These are phyloP conservation scores for Fomitopsis schrenkii DNA, from an alignment of 1,284 basidiomycete species.

Conservation along the genomic window DNA sequence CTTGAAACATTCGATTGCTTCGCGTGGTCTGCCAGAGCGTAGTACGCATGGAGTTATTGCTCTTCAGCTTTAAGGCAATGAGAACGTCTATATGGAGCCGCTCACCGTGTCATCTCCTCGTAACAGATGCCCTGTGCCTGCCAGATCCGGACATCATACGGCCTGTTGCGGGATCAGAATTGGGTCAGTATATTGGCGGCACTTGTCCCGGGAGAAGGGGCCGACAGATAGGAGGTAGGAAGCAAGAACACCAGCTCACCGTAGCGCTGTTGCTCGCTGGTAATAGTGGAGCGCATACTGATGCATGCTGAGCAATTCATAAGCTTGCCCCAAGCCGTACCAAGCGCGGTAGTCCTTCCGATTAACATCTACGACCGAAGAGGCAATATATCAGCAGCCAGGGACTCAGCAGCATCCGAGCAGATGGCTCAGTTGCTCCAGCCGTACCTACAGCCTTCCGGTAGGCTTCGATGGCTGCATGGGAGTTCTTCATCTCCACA, in stretches of 20 bases:
- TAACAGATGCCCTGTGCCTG: slow-evolving; percentile 93
- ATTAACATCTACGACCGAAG: slow-evolving; percentile 68
- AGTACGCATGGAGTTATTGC: background rate
- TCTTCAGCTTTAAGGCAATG: background rate
- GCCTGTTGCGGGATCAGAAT: slow-evolving; percentile 44
- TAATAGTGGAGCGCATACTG: slow-evolving; percentile 97
- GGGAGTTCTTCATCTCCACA: slow-evolving; percentile 98
- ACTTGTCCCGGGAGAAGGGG: slow-evolving; percentile 8
- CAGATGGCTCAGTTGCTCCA: background rate
- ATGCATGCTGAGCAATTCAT: slow-evolving; percentile 95
- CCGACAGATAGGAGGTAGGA: background rate
- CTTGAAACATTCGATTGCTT: slow-evolving; percentile 87
- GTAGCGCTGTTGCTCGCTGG: slow-evolving; percentile 89
- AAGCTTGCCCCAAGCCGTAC: slow-evolving; percentile 98
- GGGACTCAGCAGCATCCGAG: background rate
- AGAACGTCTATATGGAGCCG: background rate
- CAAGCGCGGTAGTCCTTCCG: slow-evolving; percentile 97
- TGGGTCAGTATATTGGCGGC: background rate
- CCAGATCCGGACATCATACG: slow-evolving; percentile 97
- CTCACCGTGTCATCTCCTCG: slow-evolving; percentile 80
- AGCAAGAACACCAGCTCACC: slow-evolving; percentile 42
- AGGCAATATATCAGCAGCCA: slow-evolving; percentile 1
- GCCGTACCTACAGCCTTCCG: slow-evolving; percentile 86
- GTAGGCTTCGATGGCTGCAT: slow-evolving; percentile 98
- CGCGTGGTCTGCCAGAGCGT: slow-evolving; percentile 52